Evolutionary conservation across 345 rosid species (phyloP), one percentile per base, ranked within the genome.

Genomic region (Populus deltoides): DNA sequence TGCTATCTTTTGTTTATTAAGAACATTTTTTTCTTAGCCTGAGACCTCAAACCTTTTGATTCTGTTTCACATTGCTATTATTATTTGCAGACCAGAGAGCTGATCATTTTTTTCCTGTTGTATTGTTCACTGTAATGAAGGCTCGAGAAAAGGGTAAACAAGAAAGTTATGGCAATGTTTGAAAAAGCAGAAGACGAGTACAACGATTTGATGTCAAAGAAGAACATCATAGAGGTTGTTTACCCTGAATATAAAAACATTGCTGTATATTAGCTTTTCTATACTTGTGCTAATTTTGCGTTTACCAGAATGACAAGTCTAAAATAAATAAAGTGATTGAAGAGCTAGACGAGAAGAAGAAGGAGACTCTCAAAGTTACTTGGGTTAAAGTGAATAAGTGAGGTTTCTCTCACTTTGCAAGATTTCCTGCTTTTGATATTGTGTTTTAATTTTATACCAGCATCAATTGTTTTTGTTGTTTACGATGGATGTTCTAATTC

Each of bases 111-210:
- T 12, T 71, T 77, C 66, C 8, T 53, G 67, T 25, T 77, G 68
- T 35, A 74, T 55, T 71, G 75, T 81, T 68, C 29, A 74, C 45
- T 36, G 12, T 27, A 69, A 53, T 83, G 79, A 86, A 93, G 98
- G 62, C 93, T 92, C 9, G 98, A 93, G 82, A 96, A 92, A 83
- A 90, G 98, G 86, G 98, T 96, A 70, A 93, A 96, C 86, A 96
- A 96, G 91, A 96, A 93, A 84, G 99, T 93, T 49, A 96, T 93
- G 97, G 90, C 95, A 1, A 93, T 96, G 98, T 96, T 96, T 70
- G 99, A 96, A 89, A 96, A 96, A 84, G 99, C 99, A 71, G 99
- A 96, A 78, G 99, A 94, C 83, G 98, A 94, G 78, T 93, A 92
- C 81, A 90, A 89, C 82, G 95, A 91, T 77, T 85, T 94, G 85